Evolutionary conservation across 2,329 filamentous ascomycete species (phyloP), one percentile per base, ranked within the genome.

Genomic region (Meredithiella fracta): DNA sequence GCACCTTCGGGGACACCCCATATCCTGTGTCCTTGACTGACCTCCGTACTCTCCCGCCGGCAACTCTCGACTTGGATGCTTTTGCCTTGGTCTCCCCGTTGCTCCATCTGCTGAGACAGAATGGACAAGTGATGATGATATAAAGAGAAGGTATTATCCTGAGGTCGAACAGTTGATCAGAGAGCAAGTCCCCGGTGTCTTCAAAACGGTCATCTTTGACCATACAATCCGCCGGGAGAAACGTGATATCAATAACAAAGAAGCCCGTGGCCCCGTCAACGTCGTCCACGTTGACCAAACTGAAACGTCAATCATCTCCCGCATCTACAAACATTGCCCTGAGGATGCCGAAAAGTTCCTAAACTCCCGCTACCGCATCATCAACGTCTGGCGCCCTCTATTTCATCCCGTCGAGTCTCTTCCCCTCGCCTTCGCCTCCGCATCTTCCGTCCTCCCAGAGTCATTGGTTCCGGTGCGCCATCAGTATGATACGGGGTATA

Each of bases 221-320:
- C 86, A 95, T 71, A 94, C 88, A 6, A 79, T 94, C 66, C 83
- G 89, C n/a, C 78, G 85, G 44, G 72, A 78, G 9, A 17, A n/a
- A 9, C 11, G 40, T 7, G 20, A 44, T 22, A 15, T 17, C 15
- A 7, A 15, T 4, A 65, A 68, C 1, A 75, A 80, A 0, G 67
- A 71, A 54, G 77, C 84, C 0, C 78, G 88, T 51, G 72, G 70
- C 1, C 87, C 89, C 1, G 87, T 94, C 0, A 78, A 73, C 11
- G 68, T 77, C 42, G 85, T 85, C 0, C 89, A 95, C 67, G 85
- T 94, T 60, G 89, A 95, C 66, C 89, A 95, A 69, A 92, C 87
- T 0, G 68, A 76, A 5, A 67, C 67, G 15, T 83, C 85, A 0
- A 81, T 85, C 0, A 74, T 70, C 8, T 73, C 78, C 65, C 83